A percentile compares a stretch with the other conserved stretches of the same genome.
Evolutionary conservation across 345 rosid genomes (phyloP).

Genomic region (Melaleuca quinquenervia): DNA sequence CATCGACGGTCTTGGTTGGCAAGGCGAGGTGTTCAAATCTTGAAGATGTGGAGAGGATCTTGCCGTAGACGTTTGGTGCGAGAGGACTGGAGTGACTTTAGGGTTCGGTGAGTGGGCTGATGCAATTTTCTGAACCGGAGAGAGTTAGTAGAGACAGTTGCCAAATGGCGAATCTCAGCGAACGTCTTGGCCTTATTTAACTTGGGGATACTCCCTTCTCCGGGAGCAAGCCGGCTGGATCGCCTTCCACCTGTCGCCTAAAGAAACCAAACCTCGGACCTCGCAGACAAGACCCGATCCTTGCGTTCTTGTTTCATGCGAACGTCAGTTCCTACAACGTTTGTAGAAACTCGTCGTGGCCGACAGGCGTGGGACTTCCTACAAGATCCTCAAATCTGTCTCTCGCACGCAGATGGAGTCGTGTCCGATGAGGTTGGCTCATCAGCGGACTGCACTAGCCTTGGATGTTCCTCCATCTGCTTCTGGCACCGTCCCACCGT

Average conservation of each 20-base stretch:
- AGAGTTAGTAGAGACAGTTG: background rate
- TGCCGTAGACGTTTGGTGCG: background rate
- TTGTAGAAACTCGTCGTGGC: rapidly evolving
- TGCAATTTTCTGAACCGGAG: background rate
- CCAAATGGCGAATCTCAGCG: background rate
- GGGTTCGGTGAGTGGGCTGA: background rate
- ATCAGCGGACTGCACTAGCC: background rate
- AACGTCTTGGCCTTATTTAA: background rate
- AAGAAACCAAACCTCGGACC: background rate
- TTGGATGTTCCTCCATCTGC: background rate
- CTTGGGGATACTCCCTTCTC: background rate
- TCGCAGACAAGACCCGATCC: background rate
- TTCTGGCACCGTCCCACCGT: background rate
- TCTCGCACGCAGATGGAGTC: background rate
- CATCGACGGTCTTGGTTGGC: background rate
- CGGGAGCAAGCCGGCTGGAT: background rate
- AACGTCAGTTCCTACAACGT: background rate
- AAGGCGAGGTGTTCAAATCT: background rate
- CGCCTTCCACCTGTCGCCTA: background rate
- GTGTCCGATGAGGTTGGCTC: background rate
- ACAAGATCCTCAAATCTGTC: rapidly evolving
- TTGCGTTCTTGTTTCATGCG: background rate
- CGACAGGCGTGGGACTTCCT: background rate
- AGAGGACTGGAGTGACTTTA: background rate
- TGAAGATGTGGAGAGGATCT: background rate